Base-by-base conservation (phyloP, 2,329 filamentous ascomycete species). In the Penicillium capsulatum region DNA sequence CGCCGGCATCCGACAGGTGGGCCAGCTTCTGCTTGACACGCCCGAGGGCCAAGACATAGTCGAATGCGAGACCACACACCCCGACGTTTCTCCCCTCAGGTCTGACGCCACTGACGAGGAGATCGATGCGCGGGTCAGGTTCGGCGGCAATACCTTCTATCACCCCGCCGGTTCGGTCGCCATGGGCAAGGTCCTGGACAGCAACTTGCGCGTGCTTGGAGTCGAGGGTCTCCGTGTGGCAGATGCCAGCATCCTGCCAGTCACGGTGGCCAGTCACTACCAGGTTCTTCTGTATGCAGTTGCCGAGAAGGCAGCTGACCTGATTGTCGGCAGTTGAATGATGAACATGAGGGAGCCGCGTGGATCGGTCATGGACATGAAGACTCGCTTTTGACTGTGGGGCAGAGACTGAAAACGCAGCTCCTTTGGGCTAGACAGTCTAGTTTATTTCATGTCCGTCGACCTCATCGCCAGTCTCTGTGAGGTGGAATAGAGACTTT, bases 171-270 rank as follows among this genome's bases (percentile, higher is more conserved):
- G 49, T 7, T 38, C 38, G 4, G 33, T 31, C 15, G 43, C 42
- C 6, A 47, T 51, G 48, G 45, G 48, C 11, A 45, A 38, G 17
- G 48, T 40, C 4, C 38, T 53, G 8, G 50, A 50, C 22, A 42
- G 36, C 4, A 28, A 45, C 13, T 28, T 49, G 5, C 36, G 48
- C 3, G 45, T 55, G 3, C 24, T 45, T 14, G 51, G 51, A 0
- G 48, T 58, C 7, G 32, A 52, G 4, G 45, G 43, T 1, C 22
- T 59, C 13, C 39, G 54, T 5, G 43, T 59, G 27, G 56, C 54
- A 1, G 55, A 58, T 40, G 53, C 56, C 1, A 59, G 55, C 38
- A 45, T 58, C 2, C n/a, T 58, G 11, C 55, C 54, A 2, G 14
- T 50, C 2, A 38, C 53, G 1, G 8, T 57, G 1, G 37, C 38